These are phyloP conservation scores for Didymella segeticola DNA, from an alignment of 2,329 filamentous ascomycete genomes.

Conservation along the genomic window DNA sequence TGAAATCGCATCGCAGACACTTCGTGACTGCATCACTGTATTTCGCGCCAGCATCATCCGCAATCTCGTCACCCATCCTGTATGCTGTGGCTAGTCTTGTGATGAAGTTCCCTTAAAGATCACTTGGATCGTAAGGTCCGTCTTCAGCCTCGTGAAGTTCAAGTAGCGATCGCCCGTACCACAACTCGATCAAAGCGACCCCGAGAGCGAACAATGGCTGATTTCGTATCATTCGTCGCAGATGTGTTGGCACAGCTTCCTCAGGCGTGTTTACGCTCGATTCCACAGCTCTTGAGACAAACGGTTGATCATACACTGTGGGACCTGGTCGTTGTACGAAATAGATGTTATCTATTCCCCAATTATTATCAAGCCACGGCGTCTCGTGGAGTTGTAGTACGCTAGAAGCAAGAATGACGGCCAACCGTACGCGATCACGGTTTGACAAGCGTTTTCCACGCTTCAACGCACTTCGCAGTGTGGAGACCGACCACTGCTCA, in stretches of 20 bases:
- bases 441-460: neutral
- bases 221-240: slow-evolving; percentile 38
- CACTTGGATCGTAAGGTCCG: neutral
- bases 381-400: slow-evolving; percentile 35
- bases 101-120: neutral
- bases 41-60: slow-evolving; percentile 34
- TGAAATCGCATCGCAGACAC: slow-evolving; percentile 45
- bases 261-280: neutral
- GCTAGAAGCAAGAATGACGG: slow-evolving; percentile 28
- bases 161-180: slow-evolving; percentile 34
- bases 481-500: neutral
- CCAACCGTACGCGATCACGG: slow-evolving; percentile 24
- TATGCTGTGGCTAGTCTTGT: slow-evolving; percentile 1
- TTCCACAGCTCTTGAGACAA: neutral
- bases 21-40: slow-evolving; percentile 42
- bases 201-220: slow-evolving; percentile 44
- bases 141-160: slow-evolving; percentile 25
- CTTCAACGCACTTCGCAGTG: neutral
- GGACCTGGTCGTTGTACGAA: slow-evolving; percentile 25
- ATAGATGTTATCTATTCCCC: slow-evolving; percentile 31
- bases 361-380: slow-evolving; percentile 31
- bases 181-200: slow-evolving; percentile 45
- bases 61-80: slow-evolving; percentile 35
- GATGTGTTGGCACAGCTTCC: slow-evolving; percentile 7
- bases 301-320: slow-evolving; percentile 18